phyloP scores from a whole-genome alignment of 495 filamentous ascomycete species.

The Lophiotrema nucula region DNA sequence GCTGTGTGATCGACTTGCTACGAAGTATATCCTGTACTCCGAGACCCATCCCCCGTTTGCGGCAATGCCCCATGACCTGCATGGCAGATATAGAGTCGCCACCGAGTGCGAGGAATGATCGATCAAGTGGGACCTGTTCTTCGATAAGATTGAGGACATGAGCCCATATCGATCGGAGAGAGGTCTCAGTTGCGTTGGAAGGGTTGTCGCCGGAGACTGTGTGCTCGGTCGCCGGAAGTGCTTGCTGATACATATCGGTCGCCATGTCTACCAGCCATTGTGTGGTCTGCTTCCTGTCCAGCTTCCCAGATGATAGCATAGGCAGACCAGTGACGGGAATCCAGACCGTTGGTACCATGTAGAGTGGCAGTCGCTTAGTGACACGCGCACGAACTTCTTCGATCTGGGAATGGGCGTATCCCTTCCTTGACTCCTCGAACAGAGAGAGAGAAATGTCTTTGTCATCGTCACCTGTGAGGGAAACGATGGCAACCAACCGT shows the following conservation, averaged over 20 bases:
- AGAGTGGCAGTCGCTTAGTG: conserved; percentile 11
- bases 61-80: conserved; percentile 26
- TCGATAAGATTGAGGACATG: conserved; percentile 28
- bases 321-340: conserved; percentile 21
- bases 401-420: not conserved
- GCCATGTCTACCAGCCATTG: conserved; percentile 25
- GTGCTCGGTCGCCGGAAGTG: not conserved
- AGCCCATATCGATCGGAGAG: conserved; percentile 14
- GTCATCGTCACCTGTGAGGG: not conserved
- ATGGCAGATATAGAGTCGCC: conserved; percentile 35
- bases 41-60: conserved; percentile 26
- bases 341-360: conserved; percentile 27
- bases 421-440: conserved; percentile 17
- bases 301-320: conserved; percentile 21
- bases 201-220: not conserved
- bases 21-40: conserved; percentile 31
- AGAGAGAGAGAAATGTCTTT: conserved; percentile 9
- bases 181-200: conserved; percentile 1
- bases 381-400: conserved; percentile 8
- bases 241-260: conserved; percentile 19
- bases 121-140: conserved; percentile 13
- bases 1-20: conserved; percentile 29
- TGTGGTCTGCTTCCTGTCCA: conserved; percentile 18
- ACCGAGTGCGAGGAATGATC: conserved; percentile 24
- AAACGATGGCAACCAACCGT: conserved; percentile 23